Evolutionary conservation across 208 protist species (phyloP).

Genomic region (Leishmania aethiopica): DNA sequence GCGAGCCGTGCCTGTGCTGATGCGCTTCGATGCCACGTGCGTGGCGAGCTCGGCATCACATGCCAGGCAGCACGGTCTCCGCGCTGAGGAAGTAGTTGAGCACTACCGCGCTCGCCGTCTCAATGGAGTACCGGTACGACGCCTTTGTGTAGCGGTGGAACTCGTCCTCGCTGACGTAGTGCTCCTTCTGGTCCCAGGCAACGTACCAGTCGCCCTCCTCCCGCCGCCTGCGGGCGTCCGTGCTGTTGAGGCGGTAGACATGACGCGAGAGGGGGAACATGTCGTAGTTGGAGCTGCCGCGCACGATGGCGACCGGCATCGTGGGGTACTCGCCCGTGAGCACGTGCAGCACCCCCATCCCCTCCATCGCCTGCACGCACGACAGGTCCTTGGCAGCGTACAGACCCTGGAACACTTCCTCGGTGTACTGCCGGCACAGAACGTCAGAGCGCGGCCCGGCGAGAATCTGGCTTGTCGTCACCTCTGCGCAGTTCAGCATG

Average conservation of each 20-base stretch:
- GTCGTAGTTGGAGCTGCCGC: conserved; percentile 56
- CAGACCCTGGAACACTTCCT: conserved; percentile 32
- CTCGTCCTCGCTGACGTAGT: conserved; percentile 41
- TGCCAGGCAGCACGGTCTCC: conserved; percentile 31
- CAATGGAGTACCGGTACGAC: conserved; percentile 60
- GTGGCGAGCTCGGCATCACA: background rate
- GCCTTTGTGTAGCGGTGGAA: conserved; percentile 39
- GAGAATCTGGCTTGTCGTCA: conserved; percentile 50
- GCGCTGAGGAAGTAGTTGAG: conserved; percentile 59
- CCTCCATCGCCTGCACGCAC: conserved; percentile 65
- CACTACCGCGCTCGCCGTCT: conserved; percentile 54
- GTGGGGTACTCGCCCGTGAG: conserved; percentile 41
- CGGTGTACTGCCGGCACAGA: conserved; percentile 56
- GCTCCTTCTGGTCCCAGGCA: conserved; percentile 56
- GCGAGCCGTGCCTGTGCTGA: background rate
- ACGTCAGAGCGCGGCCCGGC: conserved; percentile 45
- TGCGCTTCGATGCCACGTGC: background rate
- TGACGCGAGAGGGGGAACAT: conserved; percentile 49
- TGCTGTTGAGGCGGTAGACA: conserved; percentile 25
- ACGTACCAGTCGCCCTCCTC: conserved; percentile 26
- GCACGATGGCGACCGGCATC: conserved; percentile 59
- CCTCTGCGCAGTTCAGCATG: conserved; percentile 58
- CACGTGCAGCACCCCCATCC: conserved; percentile 54
- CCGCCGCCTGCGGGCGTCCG: background rate
- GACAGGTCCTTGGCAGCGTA: conserved; percentile 36